Conservation (phyloP, 2,329 filamentous ascomycete genomes). For the Ceratocystis alfenasii region DNA sequence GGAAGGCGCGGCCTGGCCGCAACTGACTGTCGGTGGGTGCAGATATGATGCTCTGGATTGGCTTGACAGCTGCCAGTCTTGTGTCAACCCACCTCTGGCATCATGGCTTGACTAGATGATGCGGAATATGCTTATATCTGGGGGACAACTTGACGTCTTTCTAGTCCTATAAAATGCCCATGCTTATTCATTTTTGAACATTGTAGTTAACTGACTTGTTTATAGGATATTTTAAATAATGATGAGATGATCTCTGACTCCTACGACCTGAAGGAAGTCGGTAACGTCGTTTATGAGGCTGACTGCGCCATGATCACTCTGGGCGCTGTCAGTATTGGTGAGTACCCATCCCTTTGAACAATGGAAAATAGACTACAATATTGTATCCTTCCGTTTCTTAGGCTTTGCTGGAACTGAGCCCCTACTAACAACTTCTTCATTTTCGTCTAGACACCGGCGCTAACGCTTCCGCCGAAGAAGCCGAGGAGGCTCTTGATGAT, state of each 20-base stretch:
- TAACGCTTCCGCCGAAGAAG: slow-evolving; percentile 93
- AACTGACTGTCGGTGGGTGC: background rate
- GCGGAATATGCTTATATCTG: too few relatives aligned
- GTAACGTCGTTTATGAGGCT: slow-evolving; percentile 74
- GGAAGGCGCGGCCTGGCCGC: background rate
- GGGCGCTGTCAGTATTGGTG: slow-evolving; percentile 61
- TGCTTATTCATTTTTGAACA: background rate
- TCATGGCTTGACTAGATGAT: too few relatives aligned
- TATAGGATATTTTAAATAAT: slow-evolving; percentile 71
- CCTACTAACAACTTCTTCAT: background rate
- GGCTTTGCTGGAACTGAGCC: background rate
- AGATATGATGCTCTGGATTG: background rate
- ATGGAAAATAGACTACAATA: background rate
- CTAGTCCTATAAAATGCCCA: background rate
- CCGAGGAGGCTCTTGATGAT: slow-evolving; percentile 64
- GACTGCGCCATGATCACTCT: slow-evolving; percentile 84
- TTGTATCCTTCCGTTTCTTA: background rate
- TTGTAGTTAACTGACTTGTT: slow-evolving; percentile 13
- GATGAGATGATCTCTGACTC: slow-evolving; percentile 98
- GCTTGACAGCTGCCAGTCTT: background rate
- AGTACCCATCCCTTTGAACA: slow-evolving; percentile 29
- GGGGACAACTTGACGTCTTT: too few relatives aligned
- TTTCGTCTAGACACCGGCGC: slow-evolving; percentile 61
- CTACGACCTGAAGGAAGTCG: slow-evolving; percentile 69
- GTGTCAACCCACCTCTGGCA: too few relatives aligned